These are phyloP conservation scores for Boletus sp. DNA, from an alignment of 768 basidiomycete genomes.

Conservation along the genomic window DNA sequence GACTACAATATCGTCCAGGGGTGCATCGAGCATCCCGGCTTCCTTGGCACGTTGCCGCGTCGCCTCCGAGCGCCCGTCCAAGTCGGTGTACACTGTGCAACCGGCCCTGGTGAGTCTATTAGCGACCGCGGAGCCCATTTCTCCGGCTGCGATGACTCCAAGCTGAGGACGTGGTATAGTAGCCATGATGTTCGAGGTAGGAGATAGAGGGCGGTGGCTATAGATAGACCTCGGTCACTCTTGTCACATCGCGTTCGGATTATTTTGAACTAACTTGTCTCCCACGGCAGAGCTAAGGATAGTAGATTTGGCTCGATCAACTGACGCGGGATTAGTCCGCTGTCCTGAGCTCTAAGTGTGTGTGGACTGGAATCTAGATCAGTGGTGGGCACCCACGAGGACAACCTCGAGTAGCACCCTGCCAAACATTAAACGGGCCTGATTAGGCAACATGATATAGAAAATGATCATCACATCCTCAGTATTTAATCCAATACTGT, in stretches of 20 bases:
- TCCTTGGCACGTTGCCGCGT: conserved; percentile 49
- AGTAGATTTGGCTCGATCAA: background rate
- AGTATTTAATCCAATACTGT: background rate
- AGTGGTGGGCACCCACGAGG: conserved; percentile 9
- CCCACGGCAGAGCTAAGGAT: background rate
- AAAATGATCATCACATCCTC: conserved; percentile 3
- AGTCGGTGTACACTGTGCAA: conserved; percentile 52
- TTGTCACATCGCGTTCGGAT: background rate
- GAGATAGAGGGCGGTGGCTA: conserved; percentile 6
- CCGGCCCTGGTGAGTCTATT: conserved; percentile 45
- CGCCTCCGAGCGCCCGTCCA: conserved; percentile 51
- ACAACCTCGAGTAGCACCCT: conserved; percentile 10
- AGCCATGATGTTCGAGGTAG: conserved; percentile 16
- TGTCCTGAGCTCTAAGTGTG: background rate
- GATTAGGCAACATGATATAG: conserved; percentile 2
- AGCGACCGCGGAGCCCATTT: conserved; percentile 60
- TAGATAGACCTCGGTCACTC: conserved; percentile 13
- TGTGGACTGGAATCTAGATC: conserved; percentile 22
- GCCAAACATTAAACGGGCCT: background rate
- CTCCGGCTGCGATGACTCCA: conserved; percentile 54
- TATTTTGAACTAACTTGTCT: background rate
- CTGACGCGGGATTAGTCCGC: background rate
- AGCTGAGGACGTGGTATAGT: conserved; percentile 27
- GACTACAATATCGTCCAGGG: conserved; percentile 37
- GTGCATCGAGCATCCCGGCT: conserved; percentile 47